Evolutionary conservation across 805 yeast species (phyloP).

Genomic region (Maudiozyma pseudohumilis): DNA sequence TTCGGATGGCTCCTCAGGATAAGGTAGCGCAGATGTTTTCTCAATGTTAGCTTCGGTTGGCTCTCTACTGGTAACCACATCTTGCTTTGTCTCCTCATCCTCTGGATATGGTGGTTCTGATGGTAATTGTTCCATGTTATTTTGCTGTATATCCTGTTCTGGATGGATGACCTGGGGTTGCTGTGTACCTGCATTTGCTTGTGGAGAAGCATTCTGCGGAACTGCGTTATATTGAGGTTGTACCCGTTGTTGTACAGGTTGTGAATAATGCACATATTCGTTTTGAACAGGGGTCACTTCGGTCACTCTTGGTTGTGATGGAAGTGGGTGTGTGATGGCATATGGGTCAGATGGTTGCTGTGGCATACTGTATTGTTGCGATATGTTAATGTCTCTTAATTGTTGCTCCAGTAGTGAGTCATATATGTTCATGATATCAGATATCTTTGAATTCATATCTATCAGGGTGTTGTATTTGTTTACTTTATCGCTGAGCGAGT

Average conservation of each 20-base stretch:
- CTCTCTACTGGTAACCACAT: not conserved
- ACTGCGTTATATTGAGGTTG: slow-evolving; percentile 4
- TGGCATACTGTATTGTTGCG: slow-evolving; percentile 23
- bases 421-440: slow-evolving; percentile 65
- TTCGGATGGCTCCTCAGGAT: slow-evolving; percentile 13
- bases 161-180: not conserved
- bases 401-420: slow-evolving; percentile 61
- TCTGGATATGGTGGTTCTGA: slow-evolving; percentile 26
- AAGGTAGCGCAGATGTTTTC: slow-evolving; percentile 9
- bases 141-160: not conserved
- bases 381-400: slow-evolving; percentile 32
- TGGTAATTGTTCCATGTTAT: slow-evolving; percentile 9
- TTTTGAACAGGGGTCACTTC: slow-evolving; percentile 2
- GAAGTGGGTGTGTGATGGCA: slow-evolving; percentile 6
- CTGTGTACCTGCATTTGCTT: not conserved
- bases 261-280: not conserved
- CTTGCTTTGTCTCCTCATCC: slow-evolving; percentile 10
- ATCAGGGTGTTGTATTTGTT: slow-evolving; percentile 55
- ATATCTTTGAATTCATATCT: slow-evolving; percentile 68
- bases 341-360: slow-evolving; percentile 24
- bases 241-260: slow-evolving; percentile 1
- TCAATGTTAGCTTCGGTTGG: too few species aligned
- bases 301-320: not conserved
- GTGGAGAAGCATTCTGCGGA: slow-evolving; percentile 5
- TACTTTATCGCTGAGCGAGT: slow-evolving; percentile 46